Evolutionary conservation across 2,329 filamentous ascomycete species (phyloP).

Genomic region (Neonectria hederae): DNA sequence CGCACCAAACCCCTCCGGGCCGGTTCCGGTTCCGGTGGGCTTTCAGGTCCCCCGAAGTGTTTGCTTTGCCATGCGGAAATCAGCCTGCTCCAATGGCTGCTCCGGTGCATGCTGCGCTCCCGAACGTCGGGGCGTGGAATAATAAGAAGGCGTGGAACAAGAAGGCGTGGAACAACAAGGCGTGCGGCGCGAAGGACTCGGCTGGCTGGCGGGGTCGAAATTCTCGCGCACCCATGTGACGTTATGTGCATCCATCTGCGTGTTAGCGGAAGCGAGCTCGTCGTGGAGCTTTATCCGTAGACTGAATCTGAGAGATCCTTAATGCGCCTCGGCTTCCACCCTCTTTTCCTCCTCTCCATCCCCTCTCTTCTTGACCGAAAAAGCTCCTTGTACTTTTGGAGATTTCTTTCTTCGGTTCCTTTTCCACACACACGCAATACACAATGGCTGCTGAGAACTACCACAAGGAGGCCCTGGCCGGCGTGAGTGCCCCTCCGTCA

Average conservation of each 20-base stretch:
- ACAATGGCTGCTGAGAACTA: constrained; percentile 41
- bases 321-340: constrained; percentile 11
- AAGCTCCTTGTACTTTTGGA: constrained; percentile 14
- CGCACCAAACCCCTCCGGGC: constrained; percentile 23
- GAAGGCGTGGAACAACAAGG: too few species aligned
- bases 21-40: constrained; percentile 39
- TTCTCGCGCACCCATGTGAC: constrained; percentile 39
- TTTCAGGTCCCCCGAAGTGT: constrained; percentile 20
- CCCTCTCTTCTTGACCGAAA: constrained; percentile 5
- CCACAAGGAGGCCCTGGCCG: constrained; percentile 42
- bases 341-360: constrained; percentile 5
- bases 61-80: neutral
- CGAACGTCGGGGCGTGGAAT: too few species aligned
- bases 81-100: constrained; percentile 14
- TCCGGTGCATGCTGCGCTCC: too few species aligned
- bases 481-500: constrained; percentile 26
- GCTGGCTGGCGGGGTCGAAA: constrained; percentile 32
- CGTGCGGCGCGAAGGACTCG: constrained; percentile 13
- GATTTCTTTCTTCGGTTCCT: constrained; percentile 17
- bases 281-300: constrained; percentile 2
- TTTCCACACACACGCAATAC: constrained; percentile 15
- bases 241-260: constrained; percentile 22
- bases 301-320: constrained; percentile 16
- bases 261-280: constrained; percentile 14
- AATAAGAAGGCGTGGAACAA: too few species aligned